Evolutionary conservation across 2,329 filamentous ascomycete genomes (phyloP).

Genomic region (Cordyceps farinosa): DNA sequence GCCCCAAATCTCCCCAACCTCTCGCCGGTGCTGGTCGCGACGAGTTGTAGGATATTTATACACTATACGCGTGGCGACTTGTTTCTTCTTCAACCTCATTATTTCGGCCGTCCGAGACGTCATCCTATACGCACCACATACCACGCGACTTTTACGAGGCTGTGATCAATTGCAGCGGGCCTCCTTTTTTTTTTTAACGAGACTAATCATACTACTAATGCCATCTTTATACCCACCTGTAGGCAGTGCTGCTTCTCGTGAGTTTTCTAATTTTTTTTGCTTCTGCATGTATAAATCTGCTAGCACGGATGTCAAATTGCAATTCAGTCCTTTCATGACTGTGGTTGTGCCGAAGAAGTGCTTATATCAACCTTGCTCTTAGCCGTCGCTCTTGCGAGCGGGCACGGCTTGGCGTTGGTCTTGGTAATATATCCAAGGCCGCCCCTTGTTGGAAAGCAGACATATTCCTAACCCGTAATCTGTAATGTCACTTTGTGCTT

Average conservation of each 20-base stretch:
- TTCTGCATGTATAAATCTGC: background rate
- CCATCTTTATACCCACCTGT: slow-evolving; percentile 7
- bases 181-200: background rate
- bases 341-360: slow-evolving; percentile 99
- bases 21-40: slow-evolving; percentile 29
- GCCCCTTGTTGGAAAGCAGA: slow-evolving; percentile 9
- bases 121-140: slow-evolving; percentile 3
- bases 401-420: slow-evolving; percentile 24
- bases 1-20: slow-evolving; percentile 22
- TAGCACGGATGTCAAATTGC: slow-evolving; percentile 99
- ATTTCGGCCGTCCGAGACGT: slow-evolving; percentile 1
- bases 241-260: background rate
- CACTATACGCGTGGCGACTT: background rate
- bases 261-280: background rate
- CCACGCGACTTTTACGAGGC: background rate
- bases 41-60: slow-evolving; percentile 31
- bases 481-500: background rate
- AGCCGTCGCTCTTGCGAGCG: slow-evolving; percentile 14
- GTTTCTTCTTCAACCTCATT: slow-evolving; percentile 8
- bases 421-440: slow-evolving; percentile 22
- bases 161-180: background rate
- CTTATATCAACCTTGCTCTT: slow-evolving; percentile 62
- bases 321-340: slow-evolving; percentile 81
- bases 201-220: slow-evolving; percentile 17
- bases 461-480: background rate